phyloP scores from a whole-genome alignment of 2,329 filamentous ascomycete genomes.

The Xylaria hypoxylon region DNA sequence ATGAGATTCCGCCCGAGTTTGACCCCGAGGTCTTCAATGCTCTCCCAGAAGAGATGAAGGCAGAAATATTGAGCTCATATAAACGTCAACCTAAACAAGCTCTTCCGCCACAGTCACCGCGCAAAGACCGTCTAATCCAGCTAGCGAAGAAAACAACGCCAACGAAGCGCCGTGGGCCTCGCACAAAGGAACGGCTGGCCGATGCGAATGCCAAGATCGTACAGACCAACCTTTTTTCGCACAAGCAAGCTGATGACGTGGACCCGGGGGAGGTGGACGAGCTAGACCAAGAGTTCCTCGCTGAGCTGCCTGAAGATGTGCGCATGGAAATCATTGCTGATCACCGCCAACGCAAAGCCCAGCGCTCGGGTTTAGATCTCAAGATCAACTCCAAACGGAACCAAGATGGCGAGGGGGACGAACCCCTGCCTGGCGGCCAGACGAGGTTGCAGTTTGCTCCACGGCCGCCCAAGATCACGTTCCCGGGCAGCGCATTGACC shows the following conservation, averaged over 20 bases:
- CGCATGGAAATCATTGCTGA: constrained; percentile 82
- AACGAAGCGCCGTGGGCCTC: constrained; percentile 70
- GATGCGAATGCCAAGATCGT: constrained; percentile 70
- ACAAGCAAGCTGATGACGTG: constrained; percentile 48
- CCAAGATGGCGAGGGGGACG: constrained; percentile 33
- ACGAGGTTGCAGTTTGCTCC: constrained; percentile 60
- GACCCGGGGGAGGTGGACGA: constrained; percentile 57
- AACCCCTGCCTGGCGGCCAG: constrained; percentile 52
- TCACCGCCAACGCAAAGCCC: constrained; percentile 72
- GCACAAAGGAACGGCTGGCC: constrained; percentile 63
- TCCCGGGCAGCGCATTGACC: constrained; percentile 58
- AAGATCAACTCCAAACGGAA: constrained; percentile 47
- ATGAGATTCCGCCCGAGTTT: constrained; percentile 76
- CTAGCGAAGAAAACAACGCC: constrained; percentile 68
- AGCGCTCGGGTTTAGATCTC: constrained; percentile 63
- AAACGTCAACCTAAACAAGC: constrained; percentile 52
- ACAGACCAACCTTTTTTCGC: constrained; percentile 78
- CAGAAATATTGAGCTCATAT: constrained; percentile 84
- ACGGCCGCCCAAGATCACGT: constrained; percentile 59
- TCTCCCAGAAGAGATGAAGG: constrained; percentile 85
- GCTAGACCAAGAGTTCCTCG: constrained; percentile 79
- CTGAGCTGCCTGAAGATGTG: constrained; percentile 84
- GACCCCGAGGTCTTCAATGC: constrained; percentile 87
- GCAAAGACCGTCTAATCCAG: constrained; percentile 65
- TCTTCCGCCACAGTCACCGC: constrained; percentile 63